phyloP scores from a whole-genome alignment of 495 filamentous ascomycete species.

The Tuber indicum region DNA sequence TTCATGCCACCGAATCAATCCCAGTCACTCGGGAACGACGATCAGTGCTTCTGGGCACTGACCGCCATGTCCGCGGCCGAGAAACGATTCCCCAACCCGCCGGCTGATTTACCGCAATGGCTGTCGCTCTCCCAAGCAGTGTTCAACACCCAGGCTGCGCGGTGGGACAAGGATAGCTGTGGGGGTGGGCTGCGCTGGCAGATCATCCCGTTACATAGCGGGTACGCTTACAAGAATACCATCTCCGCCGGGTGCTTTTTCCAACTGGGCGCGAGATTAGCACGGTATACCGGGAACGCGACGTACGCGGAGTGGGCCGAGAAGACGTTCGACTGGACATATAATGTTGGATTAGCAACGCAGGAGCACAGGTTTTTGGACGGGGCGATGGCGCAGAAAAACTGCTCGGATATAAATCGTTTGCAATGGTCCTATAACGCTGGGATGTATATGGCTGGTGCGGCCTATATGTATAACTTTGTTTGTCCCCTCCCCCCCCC shows the following conservation, averaged over 20 bases:
- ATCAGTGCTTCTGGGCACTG: conserved; percentile 80
- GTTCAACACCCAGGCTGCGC: conserved; percentile 64
- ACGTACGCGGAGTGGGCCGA: conserved; percentile 67
- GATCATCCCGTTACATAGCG: conserved; percentile 71
- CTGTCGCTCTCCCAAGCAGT: conserved; percentile 72
- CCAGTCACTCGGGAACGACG: conserved; percentile 65
- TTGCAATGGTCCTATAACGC: conserved; percentile 68
- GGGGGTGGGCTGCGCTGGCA: conserved; percentile 80
- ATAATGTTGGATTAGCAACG: conserved; percentile 50
- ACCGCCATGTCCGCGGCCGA: conserved; percentile 76
- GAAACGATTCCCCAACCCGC: conserved; percentile 62
- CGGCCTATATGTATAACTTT: conserved; percentile 65
- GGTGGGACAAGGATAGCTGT: conserved; percentile 57
- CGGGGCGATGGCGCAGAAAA: conserved; percentile 48
- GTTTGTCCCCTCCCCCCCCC: conserved; percentile 40
- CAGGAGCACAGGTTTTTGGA: conserved; percentile 53
- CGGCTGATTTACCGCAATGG: conserved; percentile 59
- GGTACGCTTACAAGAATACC: conserved; percentile 66
- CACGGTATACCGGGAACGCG: conserved; percentile 61
- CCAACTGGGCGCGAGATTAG: conserved; percentile 64
- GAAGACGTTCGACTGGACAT: conserved; percentile 62
- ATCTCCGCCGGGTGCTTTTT: conserved; percentile 64
- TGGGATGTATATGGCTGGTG: conserved; percentile 59
- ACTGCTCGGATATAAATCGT: conserved; percentile 50
- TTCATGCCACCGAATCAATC: conserved; percentile 82